Conservation (phyloP, 139 green algal genomes). For the Chlorella sp. region DNA sequence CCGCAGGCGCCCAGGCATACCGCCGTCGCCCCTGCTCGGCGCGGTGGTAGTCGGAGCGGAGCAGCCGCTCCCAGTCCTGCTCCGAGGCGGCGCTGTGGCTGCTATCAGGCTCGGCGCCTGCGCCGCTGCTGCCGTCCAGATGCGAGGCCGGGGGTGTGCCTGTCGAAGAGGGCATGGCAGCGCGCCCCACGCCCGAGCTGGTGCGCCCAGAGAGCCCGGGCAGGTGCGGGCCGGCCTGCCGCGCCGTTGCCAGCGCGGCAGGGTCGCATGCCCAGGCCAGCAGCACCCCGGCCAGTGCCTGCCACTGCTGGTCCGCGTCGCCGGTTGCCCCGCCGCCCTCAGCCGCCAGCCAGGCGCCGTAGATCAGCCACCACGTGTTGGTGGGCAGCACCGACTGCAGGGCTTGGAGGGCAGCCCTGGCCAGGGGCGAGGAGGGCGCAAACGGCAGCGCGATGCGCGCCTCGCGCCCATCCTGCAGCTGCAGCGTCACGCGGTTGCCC, state of each 20-base stretch:
- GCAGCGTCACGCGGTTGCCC: constrained; percentile 39
- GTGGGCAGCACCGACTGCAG: constrained; percentile 42
- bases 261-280: constrained; percentile 43
- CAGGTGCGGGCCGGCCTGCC: too few species aligned
- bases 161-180: too few species aligned
- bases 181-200: too few species aligned
- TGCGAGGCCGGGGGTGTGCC: too few species aligned
- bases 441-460: constrained; percentile 54
- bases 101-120: too few species aligned
- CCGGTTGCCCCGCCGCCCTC: constrained; percentile 17
- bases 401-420: constrained; percentile 42
- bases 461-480: constrained; percentile 18
- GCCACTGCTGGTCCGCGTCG: constrained; percentile 31
- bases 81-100: too few species aligned
- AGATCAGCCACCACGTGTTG: constrained; percentile 37
- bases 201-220: too few species aligned
- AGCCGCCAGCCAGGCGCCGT: constrained; percentile 34
- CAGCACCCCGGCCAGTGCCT: constrained; percentile 31
- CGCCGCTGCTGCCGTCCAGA: too few species aligned
- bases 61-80: constrained; percentile 20
- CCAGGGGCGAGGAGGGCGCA: constrained; percentile 31
- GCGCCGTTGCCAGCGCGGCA: not conserved
- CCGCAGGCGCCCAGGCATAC: constrained; percentile 5
- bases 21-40: not conserved
- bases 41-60: constrained; percentile 9